phyloP scores from a whole-genome alignment of 2,329 filamentous ascomycete species.

The Pseudocercospora crystallina region DNA sequence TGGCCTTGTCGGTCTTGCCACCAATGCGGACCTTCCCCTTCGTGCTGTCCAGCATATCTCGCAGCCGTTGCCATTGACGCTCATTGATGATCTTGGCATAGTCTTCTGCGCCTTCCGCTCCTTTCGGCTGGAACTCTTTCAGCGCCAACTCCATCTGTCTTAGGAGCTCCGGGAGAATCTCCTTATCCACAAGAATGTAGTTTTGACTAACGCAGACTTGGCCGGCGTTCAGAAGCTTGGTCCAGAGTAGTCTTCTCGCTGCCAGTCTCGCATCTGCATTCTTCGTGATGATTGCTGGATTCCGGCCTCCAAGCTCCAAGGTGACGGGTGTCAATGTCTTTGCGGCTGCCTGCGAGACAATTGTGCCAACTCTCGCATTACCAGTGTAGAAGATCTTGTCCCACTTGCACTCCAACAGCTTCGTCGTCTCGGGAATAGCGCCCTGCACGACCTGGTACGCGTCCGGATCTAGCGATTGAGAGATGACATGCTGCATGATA shows the following conservation, averaged over 20 bases:
- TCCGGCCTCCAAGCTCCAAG: constrained; percentile 86
- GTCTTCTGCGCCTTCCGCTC: constrained; percentile 74
- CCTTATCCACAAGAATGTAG: constrained; percentile 80
- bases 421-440: constrained; percentile 73
- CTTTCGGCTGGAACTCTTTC: constrained; percentile 79
- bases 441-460: constrained; percentile 81
- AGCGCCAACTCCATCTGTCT: constrained; percentile 68
- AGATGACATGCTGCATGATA: constrained; percentile 75
- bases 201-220: constrained; percentile 94
- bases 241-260: constrained; percentile 82
- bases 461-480: constrained; percentile 71
- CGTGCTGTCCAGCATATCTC: constrained; percentile 83
- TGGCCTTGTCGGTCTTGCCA: constrained; percentile 74
- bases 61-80: constrained; percentile 76
- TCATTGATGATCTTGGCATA: constrained; percentile 79
- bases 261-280: constrained; percentile 77
- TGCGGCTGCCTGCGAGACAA: constrained; percentile 54
- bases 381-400: constrained; percentile 99
- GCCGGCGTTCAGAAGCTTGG: constrained; percentile 80
- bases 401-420: constrained; percentile 84
- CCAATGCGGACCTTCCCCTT: constrained; percentile 84
- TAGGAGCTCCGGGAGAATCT: constrained; percentile 64
- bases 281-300: constrained; percentile 88
- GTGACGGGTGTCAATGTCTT: constrained; percentile 72
- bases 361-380: constrained; percentile 66